A percentile compares a stretch with the other conserved stretches of the same genome.
phyloP scores from a whole-genome alignment of 371 early-diverging fungal species.

The Nematocida sp. region DNA sequence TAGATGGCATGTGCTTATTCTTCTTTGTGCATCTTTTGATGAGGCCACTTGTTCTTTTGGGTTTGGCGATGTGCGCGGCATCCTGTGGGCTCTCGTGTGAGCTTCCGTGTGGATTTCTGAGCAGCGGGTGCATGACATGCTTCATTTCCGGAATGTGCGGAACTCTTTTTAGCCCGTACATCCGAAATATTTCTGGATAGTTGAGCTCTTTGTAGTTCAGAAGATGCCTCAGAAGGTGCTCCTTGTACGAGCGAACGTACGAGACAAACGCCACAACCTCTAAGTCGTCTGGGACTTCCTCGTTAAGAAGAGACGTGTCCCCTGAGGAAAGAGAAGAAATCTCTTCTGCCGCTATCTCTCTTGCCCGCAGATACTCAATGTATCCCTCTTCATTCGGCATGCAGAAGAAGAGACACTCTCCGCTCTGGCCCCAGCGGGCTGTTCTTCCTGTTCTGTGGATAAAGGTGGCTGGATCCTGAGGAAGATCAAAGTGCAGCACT shows the following conservation, averaged over 20 bases:
- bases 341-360: not conserved
- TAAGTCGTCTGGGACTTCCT: conserved; percentile 11
- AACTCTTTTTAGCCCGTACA: conserved; percentile 58
- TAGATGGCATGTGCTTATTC: too few relatives aligned
- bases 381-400: conserved; percentile 63
- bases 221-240: conserved; percentile 61
- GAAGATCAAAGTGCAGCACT: conserved; percentile 57
- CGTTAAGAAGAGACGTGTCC: not conserved
- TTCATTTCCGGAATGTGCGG: conserved; percentile 62
- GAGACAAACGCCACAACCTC: conserved; percentile 65
- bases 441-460: conserved; percentile 95
- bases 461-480: conserved; percentile 79
- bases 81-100: not conserved
- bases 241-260: conserved; percentile 66
- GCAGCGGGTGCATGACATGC: conserved; percentile 49
- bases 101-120: not conserved
- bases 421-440: conserved; percentile 79
- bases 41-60: not conserved
- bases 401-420: conserved; percentile 71
- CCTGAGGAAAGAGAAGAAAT: not conserved
- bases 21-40: not conserved
- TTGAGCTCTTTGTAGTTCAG: conserved; percentile 64
- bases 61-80: not conserved
- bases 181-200: conserved; percentile 51
- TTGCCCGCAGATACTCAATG: conserved; percentile 49